These are phyloP conservation scores for Pythium chondricola DNA, from an alignment of 352 stramenopile genomes.

Conservation along the genomic window DNA sequence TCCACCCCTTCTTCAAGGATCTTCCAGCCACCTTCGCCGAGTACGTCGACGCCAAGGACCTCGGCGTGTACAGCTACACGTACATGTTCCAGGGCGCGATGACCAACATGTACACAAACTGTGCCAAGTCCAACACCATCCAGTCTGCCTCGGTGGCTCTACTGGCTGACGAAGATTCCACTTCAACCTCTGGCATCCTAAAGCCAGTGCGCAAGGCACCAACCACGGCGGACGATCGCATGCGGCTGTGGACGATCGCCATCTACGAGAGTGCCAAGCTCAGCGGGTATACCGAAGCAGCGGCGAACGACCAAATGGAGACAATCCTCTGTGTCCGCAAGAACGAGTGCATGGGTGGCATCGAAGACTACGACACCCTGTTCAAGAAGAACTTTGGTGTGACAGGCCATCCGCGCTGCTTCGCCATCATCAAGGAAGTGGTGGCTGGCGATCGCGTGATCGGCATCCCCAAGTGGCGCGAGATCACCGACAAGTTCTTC, in stretches of 20 bases:
- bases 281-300: slow-evolving; percentile 28
- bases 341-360: slow-evolving; percentile 35
- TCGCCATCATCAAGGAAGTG: slow-evolving; percentile 28
- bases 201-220: background rate
- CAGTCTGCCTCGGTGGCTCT: background rate
- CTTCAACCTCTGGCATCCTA: background rate
- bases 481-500: background rate
- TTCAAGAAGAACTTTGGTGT: slow-evolving; percentile 38
- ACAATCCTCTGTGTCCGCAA: slow-evolving; percentile 41
- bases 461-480: slow-evolving; percentile 34
- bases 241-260: slow-evolving; percentile 33
- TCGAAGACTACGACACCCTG: slow-evolving; percentile 32
- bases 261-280: slow-evolving; percentile 35
- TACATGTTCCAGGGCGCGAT: slow-evolving; percentile 37
- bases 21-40: slow-evolving; percentile 29
- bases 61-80: slow-evolving; percentile 50
- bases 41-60: slow-evolving; percentile 37
- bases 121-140: slow-evolving; percentile 26
- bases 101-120: slow-evolving; percentile 41
- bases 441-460: slow-evolving; percentile 29
- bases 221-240: background rate
- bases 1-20: slow-evolving; percentile 53
- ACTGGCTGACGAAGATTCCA: background rate
- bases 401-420: slow-evolving; percentile 34
- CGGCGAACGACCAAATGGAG: slow-evolving; percentile 37